Percentiles rank a stretch among this genome's conserved stretches.
Conservation (phyloP, 1,139 yeast genomes). For the Pichia sp. region DNA sequence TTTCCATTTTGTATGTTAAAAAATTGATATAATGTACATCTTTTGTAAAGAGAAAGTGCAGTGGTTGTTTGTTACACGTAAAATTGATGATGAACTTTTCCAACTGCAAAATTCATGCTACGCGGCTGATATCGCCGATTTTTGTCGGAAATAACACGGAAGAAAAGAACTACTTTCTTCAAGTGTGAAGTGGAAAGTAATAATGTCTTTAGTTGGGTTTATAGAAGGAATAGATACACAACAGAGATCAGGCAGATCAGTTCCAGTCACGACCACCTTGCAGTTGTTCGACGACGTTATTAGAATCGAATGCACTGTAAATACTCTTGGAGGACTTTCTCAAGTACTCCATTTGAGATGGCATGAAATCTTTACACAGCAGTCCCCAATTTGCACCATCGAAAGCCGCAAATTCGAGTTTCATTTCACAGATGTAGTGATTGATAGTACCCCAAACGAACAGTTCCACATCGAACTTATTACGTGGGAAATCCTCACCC, state of each 20-base stretch:
- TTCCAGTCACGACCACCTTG: constrained; percentile 12
- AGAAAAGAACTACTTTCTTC: no score
- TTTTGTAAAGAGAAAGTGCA: no score
- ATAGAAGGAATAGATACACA: no score
- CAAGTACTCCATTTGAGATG: constrained; percentile 11
- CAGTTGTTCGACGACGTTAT: constrained; percentile 10
- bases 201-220: no score
- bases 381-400: constrained; percentile 7
- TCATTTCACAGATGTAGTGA: constrained; percentile 14
- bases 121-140: no score
- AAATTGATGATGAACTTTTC: no score
- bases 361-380: constrained; percentile 14
- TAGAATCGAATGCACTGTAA: constrained; percentile 5
- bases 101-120: no score
- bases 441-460: constrained; percentile 21
- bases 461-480: constrained; percentile 23
- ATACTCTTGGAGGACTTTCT: constrained; percentile 10
- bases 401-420: constrained; percentile 7
- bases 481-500: constrained; percentile 21
- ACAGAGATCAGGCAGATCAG: neutral
- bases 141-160: no score
- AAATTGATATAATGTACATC: no score
- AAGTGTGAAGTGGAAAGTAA: no score
- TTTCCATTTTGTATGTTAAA: no score
- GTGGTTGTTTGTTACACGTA: no score